These are phyloP conservation scores for Rhodotorula diobovata DNA, from an alignment of 768 basidiomycete species.

Conservation along the genomic window DNA sequence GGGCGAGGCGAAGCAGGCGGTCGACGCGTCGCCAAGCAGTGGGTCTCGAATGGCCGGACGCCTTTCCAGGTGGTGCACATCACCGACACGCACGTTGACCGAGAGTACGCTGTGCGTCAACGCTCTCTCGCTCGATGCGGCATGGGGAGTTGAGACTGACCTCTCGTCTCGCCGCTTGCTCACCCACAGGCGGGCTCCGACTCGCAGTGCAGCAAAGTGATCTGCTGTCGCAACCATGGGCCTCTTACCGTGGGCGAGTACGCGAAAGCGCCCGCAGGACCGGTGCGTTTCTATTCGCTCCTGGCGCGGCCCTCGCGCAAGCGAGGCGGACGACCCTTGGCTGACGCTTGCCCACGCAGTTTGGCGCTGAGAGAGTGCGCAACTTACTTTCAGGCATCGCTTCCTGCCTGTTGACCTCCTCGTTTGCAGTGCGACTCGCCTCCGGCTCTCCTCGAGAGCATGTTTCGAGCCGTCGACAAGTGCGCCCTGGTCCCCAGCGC, in stretches of 20 bases:
- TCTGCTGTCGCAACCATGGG: conserved; percentile 59
- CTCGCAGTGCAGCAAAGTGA: conserved; percentile 58
- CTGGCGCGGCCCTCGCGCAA: no score
- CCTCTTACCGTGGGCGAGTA: conserved; percentile 44
- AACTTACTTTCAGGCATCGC: no score
- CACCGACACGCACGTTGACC: conserved; percentile 62
- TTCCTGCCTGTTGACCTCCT: no score
- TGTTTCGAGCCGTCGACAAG: conserved; percentile 53
- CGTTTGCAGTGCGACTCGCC: conserved; percentile 55
- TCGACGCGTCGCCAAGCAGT: not conserved
- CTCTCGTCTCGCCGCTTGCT: no score
- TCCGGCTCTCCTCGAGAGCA: conserved; percentile 53
- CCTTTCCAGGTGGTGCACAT: conserved; percentile 61
- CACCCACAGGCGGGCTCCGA: conserved; percentile 54
- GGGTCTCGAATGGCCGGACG: conserved; percentile 5
- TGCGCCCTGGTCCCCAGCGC: no score
- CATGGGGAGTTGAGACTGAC: no score
- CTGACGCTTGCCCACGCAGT: conserved; percentile 7
- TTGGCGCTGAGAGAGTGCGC: conserved; percentile 20
- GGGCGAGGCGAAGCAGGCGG: conserved; percentile 45
- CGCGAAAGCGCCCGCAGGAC: conserved; percentile 53
- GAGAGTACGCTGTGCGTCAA: conserved; percentile 54
- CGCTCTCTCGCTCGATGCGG: not conserved
- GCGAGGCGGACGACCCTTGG: no score
- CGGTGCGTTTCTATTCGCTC: conserved; percentile 3